Evolutionary conservation across 805 yeast species (phyloP).

Genomic region (Saturnispora saitoi): DNA sequence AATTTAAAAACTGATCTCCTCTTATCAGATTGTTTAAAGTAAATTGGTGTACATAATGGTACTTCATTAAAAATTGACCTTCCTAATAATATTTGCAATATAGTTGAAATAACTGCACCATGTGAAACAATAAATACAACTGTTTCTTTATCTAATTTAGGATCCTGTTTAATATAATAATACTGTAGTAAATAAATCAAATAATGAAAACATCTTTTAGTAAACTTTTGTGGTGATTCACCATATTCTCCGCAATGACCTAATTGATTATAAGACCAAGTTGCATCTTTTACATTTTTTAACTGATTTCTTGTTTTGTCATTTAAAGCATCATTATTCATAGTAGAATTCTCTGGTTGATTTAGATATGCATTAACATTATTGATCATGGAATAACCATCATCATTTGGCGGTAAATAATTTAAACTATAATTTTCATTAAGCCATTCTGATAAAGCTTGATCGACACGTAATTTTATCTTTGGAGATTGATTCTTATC

Average conservation of each 20-base stretch:
- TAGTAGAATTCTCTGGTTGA: conserved; percentile 12
- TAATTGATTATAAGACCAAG: conserved; percentile 29
- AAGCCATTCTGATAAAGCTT: conserved; percentile 37
- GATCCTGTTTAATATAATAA: conserved; percentile 20
- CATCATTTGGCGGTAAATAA: conserved; percentile 37
- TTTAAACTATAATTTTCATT: conserved; percentile 32
- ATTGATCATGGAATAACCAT: conserved; percentile 33
- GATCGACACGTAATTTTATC: conserved; percentile 31
- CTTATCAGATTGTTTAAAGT: conserved; percentile 22
- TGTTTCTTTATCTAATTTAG: conserved; percentile 25
- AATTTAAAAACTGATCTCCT: conserved; percentile 22
- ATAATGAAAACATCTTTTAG: conserved; percentile 29
- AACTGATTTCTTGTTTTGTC: conserved; percentile 16
- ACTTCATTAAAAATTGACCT: conserved; percentile 33
- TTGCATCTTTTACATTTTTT: conserved; percentile 19
- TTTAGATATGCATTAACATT: conserved; percentile 33
- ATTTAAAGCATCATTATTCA: conserved; percentile 13
- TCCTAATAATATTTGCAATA: conserved; percentile 31
- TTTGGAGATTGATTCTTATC: neutral
- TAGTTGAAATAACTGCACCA: conserved; percentile 35
- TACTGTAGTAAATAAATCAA: conserved; percentile 28
- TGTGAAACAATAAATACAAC: conserved; percentile 32
- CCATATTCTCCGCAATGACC: conserved; percentile 39
- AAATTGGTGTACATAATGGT: conserved; percentile 31
- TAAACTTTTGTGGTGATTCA: conserved; percentile 32